These are phyloP conservation scores for Sporothrix euskadiensis DNA, from an alignment of 2,329 filamentous ascomycete genomes.

Conservation along the genomic window DNA sequence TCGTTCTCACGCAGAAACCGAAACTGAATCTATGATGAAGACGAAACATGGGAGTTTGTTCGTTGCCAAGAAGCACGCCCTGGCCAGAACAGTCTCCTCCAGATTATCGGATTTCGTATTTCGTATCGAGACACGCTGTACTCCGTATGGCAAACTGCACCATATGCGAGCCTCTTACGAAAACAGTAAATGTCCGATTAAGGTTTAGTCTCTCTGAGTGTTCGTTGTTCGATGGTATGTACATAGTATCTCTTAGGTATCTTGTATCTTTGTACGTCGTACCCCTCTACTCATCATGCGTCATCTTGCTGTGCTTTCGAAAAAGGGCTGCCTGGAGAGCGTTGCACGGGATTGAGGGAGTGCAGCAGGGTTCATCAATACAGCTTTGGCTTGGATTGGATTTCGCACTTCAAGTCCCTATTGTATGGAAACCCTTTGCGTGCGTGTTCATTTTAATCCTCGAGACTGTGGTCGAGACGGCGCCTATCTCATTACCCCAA, in stretches of 20 bases:
- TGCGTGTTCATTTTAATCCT: constrained; percentile 1
- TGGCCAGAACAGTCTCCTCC: constrained; percentile 1
- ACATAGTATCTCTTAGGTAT: neutral
- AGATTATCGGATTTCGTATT: neutral
- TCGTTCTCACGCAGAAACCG: neutral
- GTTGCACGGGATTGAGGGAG: neutral
- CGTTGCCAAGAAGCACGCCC: constrained; percentile 2
- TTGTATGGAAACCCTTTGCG: neutral
- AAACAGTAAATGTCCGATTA: constrained; percentile 15
- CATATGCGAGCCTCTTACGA: neutral
- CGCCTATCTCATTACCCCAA: neutral
- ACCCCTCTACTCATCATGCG: neutral
- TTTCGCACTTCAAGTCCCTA: neutral
- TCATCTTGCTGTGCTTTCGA: neutral
- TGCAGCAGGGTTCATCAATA: neutral
- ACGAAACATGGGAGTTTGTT: neutral
- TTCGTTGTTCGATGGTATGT: neutral
- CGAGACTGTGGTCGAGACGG: constrained; percentile 15
- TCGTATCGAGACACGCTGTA: neutral
- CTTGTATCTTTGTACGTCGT: neutral
- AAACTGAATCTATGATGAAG: neutral
- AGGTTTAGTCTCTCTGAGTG: neutral
- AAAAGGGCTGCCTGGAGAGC: constrained; percentile 19
- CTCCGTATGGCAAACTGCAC: neutral
- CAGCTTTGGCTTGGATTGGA: neutral